Evolutionary conservation across 495 filamentous ascomycete genomes (phyloP).

Genomic region (Penicillium chermesinum): DNA sequence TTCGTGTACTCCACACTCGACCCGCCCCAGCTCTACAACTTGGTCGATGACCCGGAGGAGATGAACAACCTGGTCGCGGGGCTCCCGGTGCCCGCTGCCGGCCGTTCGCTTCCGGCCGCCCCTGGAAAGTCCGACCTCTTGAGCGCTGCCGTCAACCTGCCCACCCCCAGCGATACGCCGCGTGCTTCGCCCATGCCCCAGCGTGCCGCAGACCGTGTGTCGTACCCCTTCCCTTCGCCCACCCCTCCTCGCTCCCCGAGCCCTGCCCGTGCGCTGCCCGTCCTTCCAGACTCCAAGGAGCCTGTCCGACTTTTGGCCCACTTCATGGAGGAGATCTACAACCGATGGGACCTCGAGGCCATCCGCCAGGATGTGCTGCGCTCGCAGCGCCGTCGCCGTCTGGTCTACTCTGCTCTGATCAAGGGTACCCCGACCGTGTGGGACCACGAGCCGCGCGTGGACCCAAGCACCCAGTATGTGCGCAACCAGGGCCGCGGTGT

Average conservation of each 20-base stretch:
- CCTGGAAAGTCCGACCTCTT: conserved; percentile 12
- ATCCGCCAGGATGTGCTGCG: conserved; percentile 64
- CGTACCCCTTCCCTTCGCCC: conserved; percentile 36
- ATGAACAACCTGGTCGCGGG: conserved; percentile 59
- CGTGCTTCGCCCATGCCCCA: conserved; percentile 28
- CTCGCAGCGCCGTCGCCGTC: conserved; percentile 64
- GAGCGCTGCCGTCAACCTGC: conserved; percentile 25
- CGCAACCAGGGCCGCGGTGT: conserved; percentile 45
- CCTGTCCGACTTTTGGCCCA: conserved; percentile 43
- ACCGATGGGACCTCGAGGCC: conserved; percentile 66
- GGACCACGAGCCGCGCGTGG: conserved; percentile 72
- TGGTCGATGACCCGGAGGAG: conserved; percentile 68
- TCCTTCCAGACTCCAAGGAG: conserved; percentile 37
- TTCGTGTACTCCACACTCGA: conserved; percentile 77
- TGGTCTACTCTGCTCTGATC: conserved; percentile 71
- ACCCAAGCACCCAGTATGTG: conserved; percentile 65
- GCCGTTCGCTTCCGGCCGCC: conserved; percentile 1
- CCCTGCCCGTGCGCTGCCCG: conserved; percentile 26
- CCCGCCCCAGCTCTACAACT: conserved; percentile 72
- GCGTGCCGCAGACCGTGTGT: conserved; percentile 21
- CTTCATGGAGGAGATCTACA: conserved; percentile 61
- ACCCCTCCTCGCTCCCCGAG: conserved; percentile 40
- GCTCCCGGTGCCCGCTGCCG: conserved; percentile 19
- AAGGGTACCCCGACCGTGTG: conserved; percentile 64
- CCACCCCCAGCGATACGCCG: conserved; percentile 36